phyloP scores from a whole-genome alignment of 2,329 filamentous ascomycete species.

The Colletotrichum spinosum region DNA sequence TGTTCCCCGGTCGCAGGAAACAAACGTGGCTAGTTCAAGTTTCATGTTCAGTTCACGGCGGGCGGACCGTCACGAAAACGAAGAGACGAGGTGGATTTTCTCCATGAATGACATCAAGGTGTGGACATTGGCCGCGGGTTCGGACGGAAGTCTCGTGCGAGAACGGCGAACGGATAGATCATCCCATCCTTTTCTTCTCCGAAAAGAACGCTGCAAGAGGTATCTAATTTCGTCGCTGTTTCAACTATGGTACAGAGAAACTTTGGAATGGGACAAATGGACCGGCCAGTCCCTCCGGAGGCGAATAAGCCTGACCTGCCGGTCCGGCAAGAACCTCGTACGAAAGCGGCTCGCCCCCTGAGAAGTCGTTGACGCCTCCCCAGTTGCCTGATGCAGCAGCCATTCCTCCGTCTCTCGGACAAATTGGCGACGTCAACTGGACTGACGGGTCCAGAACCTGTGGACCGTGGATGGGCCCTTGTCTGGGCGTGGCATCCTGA shows the following conservation, averaged over 20 bases:
- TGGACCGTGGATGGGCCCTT: background rate
- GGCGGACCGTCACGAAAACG: too few species aligned
- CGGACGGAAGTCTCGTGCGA: too few species aligned
- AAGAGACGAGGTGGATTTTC: too few species aligned
- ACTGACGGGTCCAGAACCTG: background rate
- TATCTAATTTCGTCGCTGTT: background rate
- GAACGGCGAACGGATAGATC: too few species aligned
- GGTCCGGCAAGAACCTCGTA: constrained; percentile 18
- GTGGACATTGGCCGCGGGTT: too few species aligned
- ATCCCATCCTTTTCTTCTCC: too few species aligned
- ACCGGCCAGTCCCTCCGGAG: constrained; percentile 11
- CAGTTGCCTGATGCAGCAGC: background rate
- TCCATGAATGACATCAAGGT: too few species aligned
- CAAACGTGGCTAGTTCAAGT: too few species aligned
- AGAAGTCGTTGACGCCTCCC: constrained; percentile 15
- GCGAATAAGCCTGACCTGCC: constrained; percentile 1
- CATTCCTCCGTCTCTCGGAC: background rate
- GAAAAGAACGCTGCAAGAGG: background rate
- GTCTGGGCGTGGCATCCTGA: constrained; percentile 22
- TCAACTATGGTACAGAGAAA: constrained; percentile 32
- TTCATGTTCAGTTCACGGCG: too few species aligned
- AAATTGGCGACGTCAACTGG: constrained; percentile 17
- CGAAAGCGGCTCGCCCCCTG: constrained; percentile 10
- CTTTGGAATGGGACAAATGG: constrained; percentile 25
- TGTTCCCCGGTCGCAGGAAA: too few species aligned